Base-by-base conservation (phyloP, 805 yeast genomes). In the Tanozyma kutaoensis region DNA sequence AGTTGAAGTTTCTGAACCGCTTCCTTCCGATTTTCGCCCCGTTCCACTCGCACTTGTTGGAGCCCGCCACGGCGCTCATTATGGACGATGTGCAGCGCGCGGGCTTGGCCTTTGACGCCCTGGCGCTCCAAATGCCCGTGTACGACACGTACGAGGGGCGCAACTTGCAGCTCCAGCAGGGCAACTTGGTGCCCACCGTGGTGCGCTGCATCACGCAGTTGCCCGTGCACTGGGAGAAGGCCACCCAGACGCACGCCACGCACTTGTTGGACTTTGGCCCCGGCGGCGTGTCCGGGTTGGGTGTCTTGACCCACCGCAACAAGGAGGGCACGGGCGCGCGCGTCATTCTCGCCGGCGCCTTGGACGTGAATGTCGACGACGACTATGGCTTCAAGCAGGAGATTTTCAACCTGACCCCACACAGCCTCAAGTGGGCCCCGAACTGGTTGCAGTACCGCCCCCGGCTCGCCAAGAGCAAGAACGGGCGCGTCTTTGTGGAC, bases 301-400 rank as follows among this genome's bases (percentile, higher is more conserved):
- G 98, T 59, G 80, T 80, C 35, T 68, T 91, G 43, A 91, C 98
- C 31, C 95, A 85, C 59, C 78, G 94, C 60, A 91, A 88, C 66
- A 91, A 88, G 58, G 98, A 91, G 45, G 99, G 99, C 55, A 84
- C 96, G 28, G 99, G 99, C 57, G 79, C 80, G 26, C 79, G 99
- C 57, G 65, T 88, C 38, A 82, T 91, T 43, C 70, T 93, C 41
- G 97, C 93, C 28, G 97, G 97, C 53, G 76, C 91, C 36, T 61
- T 91, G 33, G 95, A 81, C 40, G 58, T 66, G 25, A 35, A 36
- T 26, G 35, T 38, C 5, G 56, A 63, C 24, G 82, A 78, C 36
- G 88, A 82, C 31, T 79, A 75, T 41, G 98, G 98, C 21, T 85
- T 76, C 71, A 91, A 88, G 59, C 93, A 88, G 58, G 99, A 91